phyloP scores from a whole-genome alignment of 179 eudicot genomes.

The Spinacia oleracea region DNA sequence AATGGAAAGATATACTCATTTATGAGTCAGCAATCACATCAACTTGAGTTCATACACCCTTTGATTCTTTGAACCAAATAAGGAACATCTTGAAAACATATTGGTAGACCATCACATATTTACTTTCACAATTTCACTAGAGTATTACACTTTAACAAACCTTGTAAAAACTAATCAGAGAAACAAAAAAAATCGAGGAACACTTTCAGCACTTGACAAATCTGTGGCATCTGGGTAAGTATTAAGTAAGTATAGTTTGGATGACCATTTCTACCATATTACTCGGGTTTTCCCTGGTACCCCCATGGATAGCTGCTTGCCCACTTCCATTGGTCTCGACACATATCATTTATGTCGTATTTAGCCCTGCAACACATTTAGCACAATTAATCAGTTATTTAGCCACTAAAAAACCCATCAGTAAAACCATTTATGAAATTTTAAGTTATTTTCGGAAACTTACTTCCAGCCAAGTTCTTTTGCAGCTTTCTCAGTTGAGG shows the following conservation, averaged over 20 bases:
- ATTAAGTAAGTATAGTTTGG: neutral
- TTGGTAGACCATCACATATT: neutral
- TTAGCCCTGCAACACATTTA: conserved; percentile 56
- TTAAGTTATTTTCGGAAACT: conserved; percentile 25
- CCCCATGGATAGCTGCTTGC: conserved; percentile 80
- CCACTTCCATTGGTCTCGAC: conserved; percentile 94
- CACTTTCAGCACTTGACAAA: conserved; percentile 15
- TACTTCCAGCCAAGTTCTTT: conserved; percentile 94
- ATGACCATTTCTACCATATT: neutral
- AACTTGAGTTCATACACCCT: neutral
- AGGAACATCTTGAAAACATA: neutral
- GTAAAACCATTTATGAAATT: too few relatives aligned
- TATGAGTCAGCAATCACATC: neutral
- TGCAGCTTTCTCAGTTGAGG: conserved; percentile 73
- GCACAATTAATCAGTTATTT: neutral
- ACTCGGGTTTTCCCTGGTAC: conserved; percentile 34
- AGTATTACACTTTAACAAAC: neutral
- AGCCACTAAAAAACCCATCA: too few relatives aligned
- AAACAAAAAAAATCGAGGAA: neutral
- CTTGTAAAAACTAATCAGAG: neutral
- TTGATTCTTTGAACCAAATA: neutral
- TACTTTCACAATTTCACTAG: neutral
- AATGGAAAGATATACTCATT: neutral
- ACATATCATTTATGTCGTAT: conserved; percentile 77
- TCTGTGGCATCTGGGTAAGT: neutral